A percentile compares a stretch with the other conserved stretches of the same genome.
phyloP scores from a whole-genome alignment of 441 rosid genomes.

The Dalechampia spathulata region DNA sequence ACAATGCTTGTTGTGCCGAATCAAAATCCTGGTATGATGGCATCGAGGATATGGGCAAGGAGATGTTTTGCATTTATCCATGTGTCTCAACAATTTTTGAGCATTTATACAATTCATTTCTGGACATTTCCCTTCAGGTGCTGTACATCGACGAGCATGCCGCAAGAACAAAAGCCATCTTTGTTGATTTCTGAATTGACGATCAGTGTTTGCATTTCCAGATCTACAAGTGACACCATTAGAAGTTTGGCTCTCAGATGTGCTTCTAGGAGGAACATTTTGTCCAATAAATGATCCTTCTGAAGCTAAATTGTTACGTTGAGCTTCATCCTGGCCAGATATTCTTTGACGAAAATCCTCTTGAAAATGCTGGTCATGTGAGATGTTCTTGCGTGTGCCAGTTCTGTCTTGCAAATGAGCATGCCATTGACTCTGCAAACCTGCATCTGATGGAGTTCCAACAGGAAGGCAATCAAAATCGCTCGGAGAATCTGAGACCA shows the following conservation, averaged over 20 bases:
- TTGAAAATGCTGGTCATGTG: conserved; percentile 61
- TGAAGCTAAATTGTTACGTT: conserved; percentile 57
- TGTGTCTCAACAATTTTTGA: conserved; percentile 73
- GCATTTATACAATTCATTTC: conserved; percentile 60
- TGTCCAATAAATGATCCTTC: conserved; percentile 55
- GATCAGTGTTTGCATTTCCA: conserved; percentile 58
- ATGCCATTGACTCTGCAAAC: conserved; percentile 53
- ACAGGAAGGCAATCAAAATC: conserved; percentile 44
- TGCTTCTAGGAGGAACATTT: conserved; percentile 38
- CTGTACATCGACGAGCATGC: conserved; percentile 87
- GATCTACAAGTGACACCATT: conserved; percentile 40
- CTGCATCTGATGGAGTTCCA: conserved; percentile 53
- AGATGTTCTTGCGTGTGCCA: conserved; percentile 41
- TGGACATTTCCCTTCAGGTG: conserved; percentile 87
- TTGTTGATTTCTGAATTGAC: conserved; percentile 71
- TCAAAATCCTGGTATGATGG: conserved; percentile 61
- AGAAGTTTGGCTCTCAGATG: conserved; percentile 40
- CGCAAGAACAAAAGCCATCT: conserved; percentile 90
- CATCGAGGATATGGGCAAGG: conserved; percentile 84
- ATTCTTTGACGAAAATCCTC: conserved; percentile 80
- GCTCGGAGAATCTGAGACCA: conserved; percentile 50
- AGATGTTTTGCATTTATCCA: conserved; percentile 58
- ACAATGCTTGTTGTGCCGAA: conserved; percentile 69
- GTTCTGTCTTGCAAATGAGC: conserved; percentile 54
- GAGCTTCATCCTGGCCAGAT: conserved; percentile 74